Evolutionary conservation across 352 stramenopile species (phyloP).

Genomic region (Phytophthora sp.): DNA sequence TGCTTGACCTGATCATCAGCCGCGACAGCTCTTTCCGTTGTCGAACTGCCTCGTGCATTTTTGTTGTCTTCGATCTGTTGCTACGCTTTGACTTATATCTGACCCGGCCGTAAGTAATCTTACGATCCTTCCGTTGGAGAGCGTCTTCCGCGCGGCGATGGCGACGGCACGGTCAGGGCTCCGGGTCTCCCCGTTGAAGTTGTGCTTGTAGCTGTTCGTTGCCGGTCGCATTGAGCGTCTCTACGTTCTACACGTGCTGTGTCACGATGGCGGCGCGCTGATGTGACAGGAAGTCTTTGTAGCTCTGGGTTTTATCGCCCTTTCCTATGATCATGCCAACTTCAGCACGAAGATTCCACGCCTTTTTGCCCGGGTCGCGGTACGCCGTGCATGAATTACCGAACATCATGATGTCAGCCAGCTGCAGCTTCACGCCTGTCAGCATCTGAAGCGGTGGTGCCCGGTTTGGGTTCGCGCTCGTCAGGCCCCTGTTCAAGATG

Average conservation of each 20-base stretch:
- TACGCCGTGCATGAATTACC: not conserved
- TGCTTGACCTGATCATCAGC: too few species aligned
- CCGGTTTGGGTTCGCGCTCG: not conserved
- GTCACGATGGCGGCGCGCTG: not conserved
- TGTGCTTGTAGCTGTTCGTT: not conserved
- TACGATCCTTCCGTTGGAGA: not conserved
- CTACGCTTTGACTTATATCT: too few species aligned
- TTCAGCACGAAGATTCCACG: not conserved
- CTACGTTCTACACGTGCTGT: constrained; percentile 1
- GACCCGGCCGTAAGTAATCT: not conserved
- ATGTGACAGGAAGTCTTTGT: constrained; percentile 1
- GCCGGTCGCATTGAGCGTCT: not conserved
- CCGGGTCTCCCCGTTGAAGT: not conserved
- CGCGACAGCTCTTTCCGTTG: too few species aligned
- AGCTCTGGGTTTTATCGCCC: constrained; percentile 4
- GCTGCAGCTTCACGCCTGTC: not conserved
- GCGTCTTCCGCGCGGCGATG: not conserved
- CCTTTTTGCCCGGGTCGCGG: not conserved
- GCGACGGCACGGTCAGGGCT: not conserved
- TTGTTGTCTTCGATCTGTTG: too few species aligned
- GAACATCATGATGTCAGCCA: not conserved
- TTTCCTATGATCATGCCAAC: not conserved
- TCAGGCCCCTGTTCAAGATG: not conserved
- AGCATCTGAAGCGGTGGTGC: not conserved
- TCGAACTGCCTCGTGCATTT: too few species aligned